Percentiles rank a stretch among this genome's conserved stretches.
These are phyloP conservation scores for Calocybe gambosa DNA, from an alignment of 1,284 basidiomycete species.

Conservation along the genomic window DNA sequence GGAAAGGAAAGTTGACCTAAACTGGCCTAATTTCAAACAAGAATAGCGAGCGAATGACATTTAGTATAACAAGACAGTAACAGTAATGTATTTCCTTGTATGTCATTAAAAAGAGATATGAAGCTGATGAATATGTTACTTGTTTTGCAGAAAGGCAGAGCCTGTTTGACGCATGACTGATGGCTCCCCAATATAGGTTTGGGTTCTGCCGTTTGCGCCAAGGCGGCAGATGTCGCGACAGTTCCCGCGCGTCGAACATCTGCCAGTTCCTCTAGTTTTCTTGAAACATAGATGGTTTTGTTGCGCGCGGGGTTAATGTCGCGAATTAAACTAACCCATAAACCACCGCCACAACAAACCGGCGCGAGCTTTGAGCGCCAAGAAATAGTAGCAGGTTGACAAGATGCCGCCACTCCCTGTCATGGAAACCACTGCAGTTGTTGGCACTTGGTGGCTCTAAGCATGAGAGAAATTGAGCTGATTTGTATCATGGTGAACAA, in stretches of 20 bases:
- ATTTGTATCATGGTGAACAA: neutral
- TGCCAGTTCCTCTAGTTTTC: slow-evolving; percentile 43
- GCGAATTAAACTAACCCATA: slow-evolving; percentile 33
- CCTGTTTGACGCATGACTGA: neutral
- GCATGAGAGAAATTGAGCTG: neutral
- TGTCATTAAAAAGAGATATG: too few species aligned
- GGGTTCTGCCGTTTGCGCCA: slow-evolving; percentile 36
- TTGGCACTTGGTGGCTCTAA: slow-evolving; percentile 31
- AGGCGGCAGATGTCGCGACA: slow-evolving; percentile 43
- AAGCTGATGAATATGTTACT: too few species aligned
- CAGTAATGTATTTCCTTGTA: too few species aligned
- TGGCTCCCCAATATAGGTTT: neutral
- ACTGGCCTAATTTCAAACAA: too few species aligned
- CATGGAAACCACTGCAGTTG: slow-evolving; percentile 43
- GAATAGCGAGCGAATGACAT: too few species aligned
- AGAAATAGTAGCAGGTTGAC: slow-evolving; percentile 49
- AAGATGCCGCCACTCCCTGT: slow-evolving; percentile 37
- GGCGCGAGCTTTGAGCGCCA: slow-evolving; percentile 24
- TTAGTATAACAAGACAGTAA: too few species aligned
- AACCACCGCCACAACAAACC: slow-evolving; percentile 38
- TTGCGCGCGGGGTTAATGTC: too few species aligned
- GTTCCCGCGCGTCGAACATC: slow-evolving; percentile 59
- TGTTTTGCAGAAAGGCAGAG: too few species aligned
- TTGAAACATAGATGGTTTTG: slow-evolving; percentile 18
- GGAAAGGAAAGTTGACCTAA: too few species aligned